A percentile compares a stretch with the other conserved stretches of the same genome.
phyloP scores from a whole-genome alignment of 2,329 filamentous ascomycete genomes.

The Paraconiothyrium sp. region DNA sequence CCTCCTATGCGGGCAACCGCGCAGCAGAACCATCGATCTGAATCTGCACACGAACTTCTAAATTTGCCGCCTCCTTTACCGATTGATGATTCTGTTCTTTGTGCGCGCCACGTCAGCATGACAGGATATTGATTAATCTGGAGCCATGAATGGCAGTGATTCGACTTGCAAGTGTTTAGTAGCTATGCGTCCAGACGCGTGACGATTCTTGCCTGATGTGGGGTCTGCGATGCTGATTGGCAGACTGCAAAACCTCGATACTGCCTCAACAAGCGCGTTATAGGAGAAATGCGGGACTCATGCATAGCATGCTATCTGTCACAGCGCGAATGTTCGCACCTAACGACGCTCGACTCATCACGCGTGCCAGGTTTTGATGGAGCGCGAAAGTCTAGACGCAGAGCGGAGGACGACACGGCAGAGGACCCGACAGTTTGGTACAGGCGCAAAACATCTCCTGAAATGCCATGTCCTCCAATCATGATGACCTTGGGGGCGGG shows the following conservation, averaged over 20 bases:
- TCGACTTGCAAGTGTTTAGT: constrained; percentile 18
- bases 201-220: constrained; percentile 6
- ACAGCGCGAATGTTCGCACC: constrained; percentile 54
- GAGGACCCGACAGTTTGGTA: constrained; percentile 27
- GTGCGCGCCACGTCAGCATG: constrained; percentile 24
- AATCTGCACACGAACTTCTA: not conserved
- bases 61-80: not conserved
- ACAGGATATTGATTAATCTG: constrained; percentile 22
- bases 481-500: constrained; percentile 13
- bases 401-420: constrained; percentile 23
- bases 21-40: constrained; percentile 13
- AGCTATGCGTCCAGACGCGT: constrained; percentile 19
- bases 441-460: constrained; percentile 24
- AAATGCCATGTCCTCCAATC: constrained; percentile 26
- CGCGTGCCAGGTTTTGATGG: constrained; percentile 27
- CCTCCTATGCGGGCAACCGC: constrained; percentile 9
- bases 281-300: constrained; percentile 63
- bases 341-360: constrained; percentile 16
- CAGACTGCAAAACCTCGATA: not conserved
- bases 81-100: not conserved
- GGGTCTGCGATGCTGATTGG: not conserved
- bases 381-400: constrained; percentile 20
- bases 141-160: constrained; percentile 19
- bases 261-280: constrained; percentile 1
- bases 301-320: constrained; percentile 83